These are phyloP conservation scores for Fusarium protoensiforme DNA, from an alignment of 2,329 filamentous ascomycete species.

Conservation along the genomic window DNA sequence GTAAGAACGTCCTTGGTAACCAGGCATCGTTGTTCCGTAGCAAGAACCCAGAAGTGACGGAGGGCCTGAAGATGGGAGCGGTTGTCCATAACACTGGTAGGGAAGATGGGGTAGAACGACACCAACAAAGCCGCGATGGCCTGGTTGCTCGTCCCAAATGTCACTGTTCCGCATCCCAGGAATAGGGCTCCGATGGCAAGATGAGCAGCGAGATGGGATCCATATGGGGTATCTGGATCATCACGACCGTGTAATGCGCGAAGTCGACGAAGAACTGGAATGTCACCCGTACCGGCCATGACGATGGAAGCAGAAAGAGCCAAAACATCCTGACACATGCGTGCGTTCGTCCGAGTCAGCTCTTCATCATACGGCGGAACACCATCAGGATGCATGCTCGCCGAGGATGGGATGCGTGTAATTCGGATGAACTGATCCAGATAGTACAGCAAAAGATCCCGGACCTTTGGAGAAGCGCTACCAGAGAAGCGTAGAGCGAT, in stretches of 20 bases:
- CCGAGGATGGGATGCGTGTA: conserved; percentile 64
- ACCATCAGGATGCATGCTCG: conserved; percentile 43
- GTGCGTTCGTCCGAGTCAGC: conserved; percentile 82
- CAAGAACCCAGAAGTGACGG: conserved; percentile 96
- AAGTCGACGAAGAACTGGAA: conserved; percentile 84
- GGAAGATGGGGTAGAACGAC: conserved; percentile 94
- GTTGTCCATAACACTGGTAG: conserved; percentile 90
- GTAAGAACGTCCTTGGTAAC: conserved; percentile 89
- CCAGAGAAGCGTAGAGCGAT: conserved; percentile 80
- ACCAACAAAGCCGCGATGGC: conserved; percentile 88
- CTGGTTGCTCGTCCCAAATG: conserved; percentile 88
- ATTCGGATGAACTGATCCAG: conserved; percentile 88
- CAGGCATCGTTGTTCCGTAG: conserved; percentile 88
- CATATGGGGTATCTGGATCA: conserved; percentile 86
- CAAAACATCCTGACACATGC: conserved; percentile 91
- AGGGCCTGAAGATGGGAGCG: conserved; percentile 95
- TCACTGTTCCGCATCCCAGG: conserved; percentile 90
- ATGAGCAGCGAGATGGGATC: conserved; percentile 92
- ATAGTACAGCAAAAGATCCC: conserved; percentile 85
- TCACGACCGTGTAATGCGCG: conserved; percentile 89
- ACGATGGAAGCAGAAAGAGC: conserved; percentile 86
- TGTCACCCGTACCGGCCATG: conserved; percentile 95
- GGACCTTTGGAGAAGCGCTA: conserved; percentile 74
- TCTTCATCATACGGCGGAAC: conserved; percentile 79
- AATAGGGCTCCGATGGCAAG: conserved; percentile 93